Base-by-base conservation (phyloP, 257 asterid species). In the Nicotiana otophora region DNA sequence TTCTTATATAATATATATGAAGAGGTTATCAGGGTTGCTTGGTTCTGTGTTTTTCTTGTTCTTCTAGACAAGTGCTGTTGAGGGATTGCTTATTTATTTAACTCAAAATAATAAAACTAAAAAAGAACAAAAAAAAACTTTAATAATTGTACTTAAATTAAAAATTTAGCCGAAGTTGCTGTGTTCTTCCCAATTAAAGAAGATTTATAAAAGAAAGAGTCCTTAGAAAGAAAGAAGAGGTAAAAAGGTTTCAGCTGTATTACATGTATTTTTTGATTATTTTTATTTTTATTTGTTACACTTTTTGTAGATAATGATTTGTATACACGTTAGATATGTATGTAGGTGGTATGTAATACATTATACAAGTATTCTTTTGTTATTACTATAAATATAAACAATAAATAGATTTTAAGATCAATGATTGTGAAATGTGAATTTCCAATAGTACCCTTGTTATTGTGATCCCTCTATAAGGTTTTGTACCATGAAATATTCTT, bases 41-140 rank as follows among this genome's bases (percentile, higher is more conserved):
- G 81, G 80, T 74, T 74, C 66, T 84, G 30, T 33, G 76, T 28
- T 75, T 42, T 55, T 26, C 78, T 83, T 65, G 62, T 82, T 77
- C 85, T 82, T 68, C 81, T 82, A 65, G 63, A 54, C 30, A 26
- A 53, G 34, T 77, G 53, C 16, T 55, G 55, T 8, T 30, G 65
- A 75, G 42, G 83, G 58, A 81, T 51, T 48, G 48, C 69, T 72
- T 69, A 77, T 42, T 42, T 42, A 12, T 60, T 9, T 77, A 16
- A 31, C 34, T 31, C 34, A 31, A 31, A 30, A 55, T 31, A 26
- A 77, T 28, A 42, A 9, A 51, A 31, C 51, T 9, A 1, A 10
- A 23, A 28, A 1, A 54, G 6, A 4, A 64, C 30, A 62, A n/a
- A 20, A 36, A 62, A 81, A 33, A 2, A 12, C 0, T 6, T 20